Evolutionary conservation across 179 eudicot species (phyloP).

Genomic region (Beta lomatogona): DNA sequence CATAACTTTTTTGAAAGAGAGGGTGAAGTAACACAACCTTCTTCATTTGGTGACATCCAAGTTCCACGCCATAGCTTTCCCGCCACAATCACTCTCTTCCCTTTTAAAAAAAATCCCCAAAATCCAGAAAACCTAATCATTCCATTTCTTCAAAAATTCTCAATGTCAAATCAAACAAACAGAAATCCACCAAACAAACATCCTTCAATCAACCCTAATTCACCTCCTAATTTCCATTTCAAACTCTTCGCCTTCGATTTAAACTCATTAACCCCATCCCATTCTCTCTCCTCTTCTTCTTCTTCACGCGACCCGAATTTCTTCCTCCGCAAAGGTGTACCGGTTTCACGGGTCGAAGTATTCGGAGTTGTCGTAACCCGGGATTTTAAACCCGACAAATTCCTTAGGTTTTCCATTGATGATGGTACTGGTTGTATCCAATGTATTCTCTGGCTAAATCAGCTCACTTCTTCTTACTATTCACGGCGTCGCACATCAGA

Average conservation of each 20-base stretch:
- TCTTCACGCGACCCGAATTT: constrained; percentile 29
- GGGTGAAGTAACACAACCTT: too few relatives aligned
- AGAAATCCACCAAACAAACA: neutral
- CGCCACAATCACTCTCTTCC: constrained; percentile 12
- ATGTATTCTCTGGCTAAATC: constrained; percentile 87
- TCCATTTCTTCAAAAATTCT: neutral
- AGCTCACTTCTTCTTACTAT: constrained; percentile 61
- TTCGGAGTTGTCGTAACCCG: constrained; percentile 66
- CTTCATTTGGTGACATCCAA: neutral
- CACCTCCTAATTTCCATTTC: constrained; percentile 38
- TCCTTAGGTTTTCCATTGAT: constrained; percentile 68
- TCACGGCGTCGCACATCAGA: constrained; percentile 59
- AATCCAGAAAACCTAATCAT: neutral
- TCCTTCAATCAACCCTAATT: constrained; percentile 13
- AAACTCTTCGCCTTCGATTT: constrained; percentile 69
- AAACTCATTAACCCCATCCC: constrained; percentile 42
- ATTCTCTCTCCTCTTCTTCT: constrained; percentile 22
- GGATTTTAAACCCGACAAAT: constrained; percentile 59
- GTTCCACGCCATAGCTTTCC: constrained; percentile 1
- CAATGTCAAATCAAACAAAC: constrained; percentile 3
- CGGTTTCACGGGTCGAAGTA: constrained; percentile 59
- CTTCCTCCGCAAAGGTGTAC: constrained; percentile 47
- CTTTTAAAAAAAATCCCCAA: neutral
- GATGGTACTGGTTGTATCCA: constrained; percentile 79
- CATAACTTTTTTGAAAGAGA: too few relatives aligned